phyloP scores from a whole-genome alignment of 352 stramenopile species.

The Phytopythium chamaehyphon region DNA sequence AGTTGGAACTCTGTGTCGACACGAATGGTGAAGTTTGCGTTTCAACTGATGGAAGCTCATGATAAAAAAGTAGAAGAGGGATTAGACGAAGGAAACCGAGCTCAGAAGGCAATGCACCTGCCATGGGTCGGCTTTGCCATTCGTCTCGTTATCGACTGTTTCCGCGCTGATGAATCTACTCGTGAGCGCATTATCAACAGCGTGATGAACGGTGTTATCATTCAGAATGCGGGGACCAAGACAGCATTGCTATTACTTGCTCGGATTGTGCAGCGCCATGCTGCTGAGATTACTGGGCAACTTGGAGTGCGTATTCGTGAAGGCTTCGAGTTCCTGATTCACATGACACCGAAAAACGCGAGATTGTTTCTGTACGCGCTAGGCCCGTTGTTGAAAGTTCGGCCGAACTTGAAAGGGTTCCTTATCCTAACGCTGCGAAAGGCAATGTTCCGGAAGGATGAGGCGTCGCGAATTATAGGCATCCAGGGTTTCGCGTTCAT shows the following conservation, averaged over 20 bases:
- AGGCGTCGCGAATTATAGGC: constrained; percentile 38
- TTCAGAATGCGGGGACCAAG: constrained; percentile 21
- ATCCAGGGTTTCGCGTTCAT: constrained; percentile 43
- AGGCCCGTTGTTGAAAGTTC: constrained; percentile 29
- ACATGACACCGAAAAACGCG: constrained; percentile 25
- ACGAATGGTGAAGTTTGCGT: constrained; percentile 29
- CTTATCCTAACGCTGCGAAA: constrained; percentile 55
- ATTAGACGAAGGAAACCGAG: background rate
- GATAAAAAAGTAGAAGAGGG: constrained; percentile 16
- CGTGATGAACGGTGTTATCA: constrained; percentile 42
- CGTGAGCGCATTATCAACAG: constrained; percentile 33
- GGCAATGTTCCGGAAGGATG: constrained; percentile 58
- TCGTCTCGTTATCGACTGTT: constrained; percentile 40
- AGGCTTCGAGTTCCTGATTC: constrained; percentile 50
- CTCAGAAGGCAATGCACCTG: constrained; percentile 2
- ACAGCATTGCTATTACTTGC: constrained; percentile 30
- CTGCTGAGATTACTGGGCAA: constrained; percentile 26
- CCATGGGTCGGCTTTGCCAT: constrained; percentile 37
- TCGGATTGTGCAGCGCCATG: constrained; percentile 34
- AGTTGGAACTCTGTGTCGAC: constrained; percentile 27
- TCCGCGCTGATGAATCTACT: constrained; percentile 29
- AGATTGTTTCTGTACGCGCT: constrained; percentile 28
- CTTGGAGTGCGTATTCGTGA: constrained; percentile 36
- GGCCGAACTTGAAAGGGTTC: constrained; percentile 38
- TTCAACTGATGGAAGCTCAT: constrained; percentile 25